phyloP scores from a whole-genome alignment of 2,329 filamentous ascomycete genomes.

The Fusarium sp. region DNA sequence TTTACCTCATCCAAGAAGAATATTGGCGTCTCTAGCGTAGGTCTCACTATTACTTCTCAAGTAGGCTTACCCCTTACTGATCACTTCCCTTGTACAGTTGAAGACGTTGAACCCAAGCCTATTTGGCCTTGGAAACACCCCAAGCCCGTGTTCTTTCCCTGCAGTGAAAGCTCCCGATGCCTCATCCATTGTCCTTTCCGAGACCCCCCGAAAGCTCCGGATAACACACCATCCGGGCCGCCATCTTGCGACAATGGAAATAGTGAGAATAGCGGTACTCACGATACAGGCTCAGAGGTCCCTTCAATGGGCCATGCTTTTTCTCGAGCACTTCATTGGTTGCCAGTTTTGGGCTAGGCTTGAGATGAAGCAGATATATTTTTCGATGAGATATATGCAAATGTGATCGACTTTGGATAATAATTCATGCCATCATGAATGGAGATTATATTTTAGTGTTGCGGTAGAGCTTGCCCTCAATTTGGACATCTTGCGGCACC shows the following conservation, averaged over 20 bases:
- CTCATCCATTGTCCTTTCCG: background rate
- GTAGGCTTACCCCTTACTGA: background rate
- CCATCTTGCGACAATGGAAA: background rate
- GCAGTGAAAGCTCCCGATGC: background rate
- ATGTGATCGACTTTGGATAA: accelerated
- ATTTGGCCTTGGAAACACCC: background rate
- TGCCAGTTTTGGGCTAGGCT: background rate
- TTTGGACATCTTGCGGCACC: background rate
- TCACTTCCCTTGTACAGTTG: accelerated
- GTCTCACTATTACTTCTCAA: background rate
- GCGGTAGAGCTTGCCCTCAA: accelerated
- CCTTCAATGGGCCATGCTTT: background rate
- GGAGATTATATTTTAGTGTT: accelerated
- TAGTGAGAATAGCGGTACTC: accelerated
- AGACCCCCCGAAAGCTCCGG: background rate
- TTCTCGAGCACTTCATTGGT: background rate
- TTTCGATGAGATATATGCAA: accelerated
- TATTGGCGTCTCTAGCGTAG: background rate
- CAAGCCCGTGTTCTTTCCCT: background rate
- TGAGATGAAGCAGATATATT: background rate
- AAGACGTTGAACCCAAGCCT: background rate
- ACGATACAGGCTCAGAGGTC: accelerated
- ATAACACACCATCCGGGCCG: accelerated
- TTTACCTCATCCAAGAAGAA: background rate
- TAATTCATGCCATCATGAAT: accelerated